A percentile compares a stretch with the other conserved stretches of the same genome.
These are phyloP conservation scores for Saturnispora serradocipensis DNA, from an alignment of 805 yeast species.

Conservation along the genomic window DNA sequence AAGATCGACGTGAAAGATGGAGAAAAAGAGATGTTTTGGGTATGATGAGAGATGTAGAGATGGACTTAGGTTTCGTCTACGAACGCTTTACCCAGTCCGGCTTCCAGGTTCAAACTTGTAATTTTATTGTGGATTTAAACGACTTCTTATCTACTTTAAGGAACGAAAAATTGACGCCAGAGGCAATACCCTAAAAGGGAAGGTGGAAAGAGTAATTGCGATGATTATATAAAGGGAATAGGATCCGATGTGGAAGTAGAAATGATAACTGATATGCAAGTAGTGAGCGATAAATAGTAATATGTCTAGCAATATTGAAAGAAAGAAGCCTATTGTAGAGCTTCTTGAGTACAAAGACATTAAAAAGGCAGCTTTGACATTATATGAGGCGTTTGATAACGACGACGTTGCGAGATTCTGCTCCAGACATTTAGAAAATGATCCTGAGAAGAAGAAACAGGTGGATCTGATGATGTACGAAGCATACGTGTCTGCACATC, in stretches of 20 bases:
- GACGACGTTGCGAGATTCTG: slow-evolving; percentile 28
- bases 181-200: slow-evolving; percentile 1
- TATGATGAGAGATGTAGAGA: not conserved
- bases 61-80: too few species aligned
- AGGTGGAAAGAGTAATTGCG: slow-evolving; percentile 1
- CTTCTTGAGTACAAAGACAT: slow-evolving; percentile 22
- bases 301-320: not conserved
- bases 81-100: not conserved
- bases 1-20: not conserved
- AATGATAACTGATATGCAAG: not conserved
- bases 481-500: slow-evolving; percentile 42
- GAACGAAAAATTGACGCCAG: not conserved
- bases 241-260: not conserved
- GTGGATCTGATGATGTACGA: slow-evolving; percentile 38
- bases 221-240: not conserved
- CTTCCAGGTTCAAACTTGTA: too few species aligned
- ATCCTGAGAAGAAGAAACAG: slow-evolving; percentile 24
- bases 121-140: not conserved
- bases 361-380: slow-evolving; percentile 28
- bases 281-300: not conserved
- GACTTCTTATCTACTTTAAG: not conserved
- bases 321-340: slow-evolving; percentile 19
- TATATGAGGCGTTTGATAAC: slow-evolving; percentile 27
- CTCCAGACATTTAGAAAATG: slow-evolving; percentile 26
- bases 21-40: not conserved